Evolutionary conservation across 352 stramenopile genomes (phyloP).

Genomic region (Globisporangium emineosum): DNA sequence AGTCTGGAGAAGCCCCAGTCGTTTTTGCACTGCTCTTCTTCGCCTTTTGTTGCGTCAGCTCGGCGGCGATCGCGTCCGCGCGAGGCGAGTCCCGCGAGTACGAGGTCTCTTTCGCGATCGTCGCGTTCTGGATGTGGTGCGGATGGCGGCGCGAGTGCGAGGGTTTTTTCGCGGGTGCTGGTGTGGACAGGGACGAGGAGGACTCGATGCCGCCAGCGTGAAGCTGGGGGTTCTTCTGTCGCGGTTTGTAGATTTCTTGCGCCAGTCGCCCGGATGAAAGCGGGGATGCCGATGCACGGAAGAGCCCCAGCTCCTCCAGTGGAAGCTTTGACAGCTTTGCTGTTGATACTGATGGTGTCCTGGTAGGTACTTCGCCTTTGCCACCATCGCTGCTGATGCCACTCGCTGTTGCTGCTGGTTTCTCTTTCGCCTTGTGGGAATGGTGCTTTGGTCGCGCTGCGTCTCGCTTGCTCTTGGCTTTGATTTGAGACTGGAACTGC

Average conservation of each 20-base stretch:
- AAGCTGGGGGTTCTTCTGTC: constrained; percentile 18
- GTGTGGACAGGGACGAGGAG: neutral
- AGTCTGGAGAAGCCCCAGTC: neutral
- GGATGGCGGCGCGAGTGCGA: constrained; percentile 10
- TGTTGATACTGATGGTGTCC: neutral
- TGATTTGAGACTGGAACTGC: neutral
- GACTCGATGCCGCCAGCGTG: constrained; percentile 21
- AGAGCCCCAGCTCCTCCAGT: neutral
- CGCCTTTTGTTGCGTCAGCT: neutral
- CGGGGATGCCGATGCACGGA: constrained; percentile 17
- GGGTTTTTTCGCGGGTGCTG: neutral
- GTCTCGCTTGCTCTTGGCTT: neutral
- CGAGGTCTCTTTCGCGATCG: neutral
- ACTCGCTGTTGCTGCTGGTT: neutral
- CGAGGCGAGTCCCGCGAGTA: constrained; percentile 18
- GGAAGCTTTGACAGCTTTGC: neutral
- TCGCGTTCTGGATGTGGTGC: constrained; percentile 8
- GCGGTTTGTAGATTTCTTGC: constrained; percentile 26
- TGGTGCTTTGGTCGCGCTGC: neutral
- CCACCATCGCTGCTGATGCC: neutral
- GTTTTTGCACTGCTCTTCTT: neutral
- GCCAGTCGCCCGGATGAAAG: constrained; percentile 30
- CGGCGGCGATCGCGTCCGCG: constrained; percentile 3
- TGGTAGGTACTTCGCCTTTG: neutral
- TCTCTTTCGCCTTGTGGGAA: neutral